Evolutionary conservation across 768 basidiomycete species (phyloP), one percentile per base, ranked within the genome.

Genomic region (Mycena chlorophos): DNA sequence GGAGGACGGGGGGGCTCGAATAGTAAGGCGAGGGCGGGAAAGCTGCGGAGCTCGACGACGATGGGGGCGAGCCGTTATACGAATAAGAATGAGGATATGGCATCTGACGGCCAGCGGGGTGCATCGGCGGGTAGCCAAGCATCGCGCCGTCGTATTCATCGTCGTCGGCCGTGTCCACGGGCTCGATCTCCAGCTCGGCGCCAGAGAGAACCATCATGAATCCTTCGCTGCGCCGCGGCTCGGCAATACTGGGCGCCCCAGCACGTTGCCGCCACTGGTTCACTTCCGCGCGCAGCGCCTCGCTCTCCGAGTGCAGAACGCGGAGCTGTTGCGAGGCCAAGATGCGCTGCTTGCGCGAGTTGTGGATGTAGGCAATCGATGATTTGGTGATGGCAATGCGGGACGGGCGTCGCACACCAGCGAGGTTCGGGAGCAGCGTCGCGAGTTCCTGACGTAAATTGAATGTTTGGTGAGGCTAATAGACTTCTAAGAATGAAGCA

Each of bases 321-420:
- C 52, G 54, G 1, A 58, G 54, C 29, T 58, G 54, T 34, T 58
- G 77, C 27, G 78, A 77, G 20, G 86, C 85, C 51, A 87, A 73
- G 19, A 82, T 74, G 46, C 86, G 83, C 59, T 86, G 83, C 43
- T 84, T 76, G 60, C 85, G 80, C 49, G 83, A 79, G 39, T 78
- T 71, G 61, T 81, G 80, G 40, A 86, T 77, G 65, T 84, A 81
- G 1, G 84, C 78, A 66, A 89, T 89, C 39, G 85, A 87, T 47
- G 85, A 86, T 67, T 87, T 88, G 65, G 90, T 87, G 66, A 90
- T 89, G 48, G 87, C 85, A 23, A 84, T 83, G 73, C 90, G 90
- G 66, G 84, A 86, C 0, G 88, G 89, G 23, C 88, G 78, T 64
- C 87, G 83, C 63, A 85, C 81, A 60, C 82, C 75, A 14, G 82